Evolutionary conservation across 345 rosid genomes (phyloP).

Genomic region (Chamaenerion angustifolium): DNA sequence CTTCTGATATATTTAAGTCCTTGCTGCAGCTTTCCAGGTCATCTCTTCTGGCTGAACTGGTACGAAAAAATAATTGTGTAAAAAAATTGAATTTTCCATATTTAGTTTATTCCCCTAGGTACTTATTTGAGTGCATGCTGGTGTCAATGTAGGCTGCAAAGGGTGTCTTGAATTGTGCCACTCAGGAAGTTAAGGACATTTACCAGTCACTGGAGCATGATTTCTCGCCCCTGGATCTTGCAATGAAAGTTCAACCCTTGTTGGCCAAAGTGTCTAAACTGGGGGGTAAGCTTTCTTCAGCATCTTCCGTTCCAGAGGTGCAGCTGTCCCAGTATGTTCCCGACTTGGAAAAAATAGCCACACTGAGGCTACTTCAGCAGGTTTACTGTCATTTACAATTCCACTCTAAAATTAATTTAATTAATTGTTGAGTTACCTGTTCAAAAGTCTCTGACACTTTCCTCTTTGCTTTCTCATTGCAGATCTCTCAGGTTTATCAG

Average conservation of each 20-base stretch:
- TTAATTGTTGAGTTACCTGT: too few species aligned
- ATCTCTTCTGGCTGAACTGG: conserved; percentile 75
- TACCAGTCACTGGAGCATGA: conserved; percentile 81
- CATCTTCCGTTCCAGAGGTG: conserved; percentile 80
- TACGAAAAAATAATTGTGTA: conserved; percentile 14
- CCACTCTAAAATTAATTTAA: too few species aligned
- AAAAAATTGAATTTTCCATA: too few species aligned
- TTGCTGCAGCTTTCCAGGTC: conserved; percentile 69
- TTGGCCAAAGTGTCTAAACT: conserved; percentile 59
- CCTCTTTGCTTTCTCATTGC: conserved; percentile 12
- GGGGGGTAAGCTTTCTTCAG: conserved; percentile 81
- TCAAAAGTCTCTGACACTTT: neutral
- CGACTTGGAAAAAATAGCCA: conserved; percentile 71
- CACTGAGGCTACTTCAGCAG: conserved; percentile 84
- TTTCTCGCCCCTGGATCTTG: conserved; percentile 72
- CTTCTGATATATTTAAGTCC: conserved; percentile 1
- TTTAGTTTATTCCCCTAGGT: too few species aligned
- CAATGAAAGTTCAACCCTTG: conserved; percentile 60
- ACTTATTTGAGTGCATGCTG: too few species aligned
- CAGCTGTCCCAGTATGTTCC: conserved; percentile 69
- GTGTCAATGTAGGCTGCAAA: conserved; percentile 38
- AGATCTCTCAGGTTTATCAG: conserved; percentile 85
- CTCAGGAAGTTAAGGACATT: conserved; percentile 87
- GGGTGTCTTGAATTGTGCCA: conserved; percentile 84
- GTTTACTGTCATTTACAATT: conserved; percentile 15